Evolutionary conservation across 306 rosid species (phyloP).

Genomic region (Luffa acutangula): DNA sequence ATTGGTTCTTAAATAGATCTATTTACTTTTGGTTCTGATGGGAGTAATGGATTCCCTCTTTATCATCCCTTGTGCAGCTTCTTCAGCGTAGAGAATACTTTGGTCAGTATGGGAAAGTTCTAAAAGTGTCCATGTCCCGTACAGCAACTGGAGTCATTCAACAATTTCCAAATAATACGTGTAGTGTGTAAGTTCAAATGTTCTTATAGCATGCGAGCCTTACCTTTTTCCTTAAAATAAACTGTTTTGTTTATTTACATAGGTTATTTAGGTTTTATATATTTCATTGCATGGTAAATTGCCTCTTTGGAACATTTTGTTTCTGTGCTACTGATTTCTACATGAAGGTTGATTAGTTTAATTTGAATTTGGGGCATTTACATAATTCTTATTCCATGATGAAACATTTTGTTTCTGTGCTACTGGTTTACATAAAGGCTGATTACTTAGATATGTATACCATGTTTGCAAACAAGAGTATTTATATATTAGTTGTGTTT

Average conservation of each 20-base stretch:
- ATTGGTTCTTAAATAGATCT: not conserved
- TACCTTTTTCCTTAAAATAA: not conserved
- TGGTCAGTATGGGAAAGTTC: conserved; percentile 97
- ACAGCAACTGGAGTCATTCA: conserved; percentile 93
- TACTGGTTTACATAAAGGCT: too few relatives aligned
- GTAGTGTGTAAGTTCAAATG: conserved; percentile 86
- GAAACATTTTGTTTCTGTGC: too few relatives aligned
- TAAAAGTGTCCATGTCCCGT: conserved; percentile 96
- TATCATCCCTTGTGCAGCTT: conserved; percentile 41
- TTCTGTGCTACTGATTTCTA: not conserved
- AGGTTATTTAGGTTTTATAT: not conserved
- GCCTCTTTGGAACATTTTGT: conserved; percentile 1
- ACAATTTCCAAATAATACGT: conserved; percentile 90
- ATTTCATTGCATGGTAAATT: not conserved
- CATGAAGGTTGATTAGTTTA: not conserved
- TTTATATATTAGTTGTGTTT: not conserved
- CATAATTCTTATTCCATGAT: not conserved
- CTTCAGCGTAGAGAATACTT: conserved; percentile 82
- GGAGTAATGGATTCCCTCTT: not conserved
- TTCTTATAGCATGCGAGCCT: not conserved
- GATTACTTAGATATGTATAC: not conserved
- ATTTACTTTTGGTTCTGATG: not conserved
- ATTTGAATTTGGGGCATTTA: not conserved
- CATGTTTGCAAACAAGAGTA: not conserved
- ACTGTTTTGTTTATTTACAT: not conserved